A percentile compares a stretch with the other conserved stretches of the same genome.
Conservation (phyloP, 306 rosid species). For the Quercus glauca region DNA sequence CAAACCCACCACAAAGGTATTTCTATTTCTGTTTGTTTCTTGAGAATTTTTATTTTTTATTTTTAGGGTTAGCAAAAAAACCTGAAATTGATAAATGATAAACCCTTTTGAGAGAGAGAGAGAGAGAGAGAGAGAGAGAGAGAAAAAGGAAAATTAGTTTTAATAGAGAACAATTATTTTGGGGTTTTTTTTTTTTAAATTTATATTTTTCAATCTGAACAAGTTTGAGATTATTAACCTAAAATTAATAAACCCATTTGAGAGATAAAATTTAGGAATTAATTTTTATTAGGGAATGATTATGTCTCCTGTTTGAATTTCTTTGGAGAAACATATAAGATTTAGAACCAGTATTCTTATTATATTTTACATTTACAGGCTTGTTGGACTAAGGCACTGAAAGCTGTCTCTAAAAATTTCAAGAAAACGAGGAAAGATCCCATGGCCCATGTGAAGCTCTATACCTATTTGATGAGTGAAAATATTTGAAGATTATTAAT, state of each 20-base stretch:
- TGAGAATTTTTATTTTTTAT: neutral
- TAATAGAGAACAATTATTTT: no score
- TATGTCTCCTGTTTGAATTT: neutral
- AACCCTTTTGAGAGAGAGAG: neutral
- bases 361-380: slow-evolving; percentile 31
- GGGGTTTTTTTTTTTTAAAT: neutral
- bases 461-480: slow-evolving; percentile 2
- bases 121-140: no score
- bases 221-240: no score
- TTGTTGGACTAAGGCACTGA: slow-evolving; percentile 60
- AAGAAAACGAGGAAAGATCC: slow-evolving; percentile 75
- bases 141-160: no score
- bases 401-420: slow-evolving; percentile 81
- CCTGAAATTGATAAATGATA: neutral
- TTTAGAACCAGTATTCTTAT: neutral
- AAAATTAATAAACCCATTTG: no score
- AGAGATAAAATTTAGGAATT: no score
- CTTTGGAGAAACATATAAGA: neutral
- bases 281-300: no score
- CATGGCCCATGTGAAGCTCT: slow-evolving; percentile 48
- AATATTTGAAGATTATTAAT: no score
- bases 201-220: no score
- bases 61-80: neutral
- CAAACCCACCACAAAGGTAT: slow-evolving; percentile 55
- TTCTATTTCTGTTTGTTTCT: neutral